Percentiles rank a stretch among this genome's conserved stretches.
Evolutionary conservation across 2,329 filamentous ascomycete species (phyloP).

Genomic region (Exophiala viscosa): DNA sequence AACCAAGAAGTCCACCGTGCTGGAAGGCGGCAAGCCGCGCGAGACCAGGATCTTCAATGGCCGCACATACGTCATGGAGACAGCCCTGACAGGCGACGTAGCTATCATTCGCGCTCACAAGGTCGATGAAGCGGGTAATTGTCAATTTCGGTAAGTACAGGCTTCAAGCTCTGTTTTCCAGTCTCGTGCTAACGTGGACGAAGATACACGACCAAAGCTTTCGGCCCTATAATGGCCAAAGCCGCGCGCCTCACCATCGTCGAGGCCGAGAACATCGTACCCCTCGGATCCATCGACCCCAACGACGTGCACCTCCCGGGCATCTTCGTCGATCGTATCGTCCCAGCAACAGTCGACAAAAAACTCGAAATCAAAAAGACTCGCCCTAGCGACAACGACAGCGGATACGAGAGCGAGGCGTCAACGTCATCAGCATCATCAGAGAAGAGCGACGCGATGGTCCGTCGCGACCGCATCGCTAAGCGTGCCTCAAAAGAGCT

Average conservation of each 20-base stretch:
- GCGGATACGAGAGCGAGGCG: conserved; percentile 28
- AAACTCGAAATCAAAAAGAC: conserved; percentile 67
- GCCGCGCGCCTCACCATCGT: conserved; percentile 74
- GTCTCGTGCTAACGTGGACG: not conserved
- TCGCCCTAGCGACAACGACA: conserved; percentile 40
- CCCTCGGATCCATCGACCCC: conserved; percentile 67
- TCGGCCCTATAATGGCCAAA: conserved; percentile 75
- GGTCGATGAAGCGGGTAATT: conserved; percentile 73
- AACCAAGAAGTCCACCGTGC: conserved; percentile 65
- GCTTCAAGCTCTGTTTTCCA: not conserved
- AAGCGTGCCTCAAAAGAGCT: conserved; percentile 74
- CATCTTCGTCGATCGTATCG: conserved; percentile 77
- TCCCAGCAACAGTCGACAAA: conserved; percentile 68
- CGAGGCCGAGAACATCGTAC: conserved; percentile 80
- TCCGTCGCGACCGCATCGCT: conserved; percentile 68
- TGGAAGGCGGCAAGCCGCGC: conserved; percentile 62
- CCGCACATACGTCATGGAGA: conserved; percentile 72
- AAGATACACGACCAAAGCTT: conserved; percentile 65
- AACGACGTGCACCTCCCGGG: conserved; percentile 74
- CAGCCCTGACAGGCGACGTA: conserved; percentile 69
- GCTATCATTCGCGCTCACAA: conserved; percentile 75
- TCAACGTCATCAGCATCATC: conserved; percentile 25
- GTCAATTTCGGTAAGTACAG: conserved; percentile 60
- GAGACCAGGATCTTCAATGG: conserved; percentile 72
- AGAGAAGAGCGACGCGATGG: conserved; percentile 44